Percentiles rank a stretch among this genome's conserved stretches.
phyloP scores from a whole-genome alignment of 768 basidiomycete species.

The Grammothele lineata region DNA sequence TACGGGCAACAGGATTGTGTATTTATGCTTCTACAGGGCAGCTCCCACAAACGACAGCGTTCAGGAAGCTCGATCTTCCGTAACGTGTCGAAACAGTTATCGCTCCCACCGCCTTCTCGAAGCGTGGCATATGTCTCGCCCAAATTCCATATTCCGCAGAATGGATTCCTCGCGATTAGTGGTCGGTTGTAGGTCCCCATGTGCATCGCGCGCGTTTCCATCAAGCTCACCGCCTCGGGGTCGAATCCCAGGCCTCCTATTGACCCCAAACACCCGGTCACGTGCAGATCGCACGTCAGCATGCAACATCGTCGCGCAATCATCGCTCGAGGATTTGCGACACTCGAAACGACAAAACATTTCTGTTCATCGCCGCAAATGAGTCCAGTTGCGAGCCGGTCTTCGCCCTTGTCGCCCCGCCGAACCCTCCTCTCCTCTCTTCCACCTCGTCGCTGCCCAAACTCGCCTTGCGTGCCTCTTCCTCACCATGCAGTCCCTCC shows the following conservation, averaged over 20 bases:
- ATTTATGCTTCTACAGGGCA: no score
- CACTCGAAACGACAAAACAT: constrained; percentile 7
- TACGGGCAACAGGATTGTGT: no score
- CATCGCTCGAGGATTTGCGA: constrained; percentile 9
- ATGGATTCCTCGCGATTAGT: constrained; percentile 2
- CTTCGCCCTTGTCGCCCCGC: no score
- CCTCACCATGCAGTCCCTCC: constrained; percentile 21
- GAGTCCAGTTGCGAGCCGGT: no score
- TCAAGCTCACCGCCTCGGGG: constrained; percentile 5
- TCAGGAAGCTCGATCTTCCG: not conserved
- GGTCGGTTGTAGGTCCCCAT: not conserved
- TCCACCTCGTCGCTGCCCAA: not conserved
- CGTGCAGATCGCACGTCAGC: constrained; percentile 15
- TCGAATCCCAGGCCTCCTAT: constrained; percentile 7
- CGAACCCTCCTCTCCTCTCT: not conserved
- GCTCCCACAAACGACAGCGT: not conserved
- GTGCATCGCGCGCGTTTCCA: not conserved
- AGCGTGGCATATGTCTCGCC: not conserved
- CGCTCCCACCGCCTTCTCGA: constrained; percentile 2
- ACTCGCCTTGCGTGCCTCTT: not conserved
- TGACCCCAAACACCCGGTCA: constrained; percentile 4
- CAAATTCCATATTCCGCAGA: not conserved
- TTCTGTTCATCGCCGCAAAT: not conserved
- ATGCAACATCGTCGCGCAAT: constrained; percentile 17
- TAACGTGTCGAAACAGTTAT: not conserved